Percentiles rank a stretch among this genome's conserved stretches.
Evolutionary conservation across 139 green algal species (phyloP).

Genomic region (Coccomyxa sp.): DNA sequence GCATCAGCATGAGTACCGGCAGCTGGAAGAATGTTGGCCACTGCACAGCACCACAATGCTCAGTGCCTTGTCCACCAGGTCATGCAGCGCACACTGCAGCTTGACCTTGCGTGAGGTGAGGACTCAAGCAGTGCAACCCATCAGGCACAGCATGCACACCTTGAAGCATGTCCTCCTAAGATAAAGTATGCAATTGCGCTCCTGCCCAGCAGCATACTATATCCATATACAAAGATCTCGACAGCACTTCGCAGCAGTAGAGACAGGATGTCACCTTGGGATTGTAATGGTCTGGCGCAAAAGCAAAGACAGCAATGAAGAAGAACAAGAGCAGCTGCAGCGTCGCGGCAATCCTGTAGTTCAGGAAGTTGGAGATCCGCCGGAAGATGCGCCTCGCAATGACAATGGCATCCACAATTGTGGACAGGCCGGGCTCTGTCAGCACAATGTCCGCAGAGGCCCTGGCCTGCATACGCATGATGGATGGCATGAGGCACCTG

Average conservation of each 20-base stretch:
- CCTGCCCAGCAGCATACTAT: neutral
- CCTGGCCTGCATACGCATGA: slow-evolving; percentile 45
- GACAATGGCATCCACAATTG: slow-evolving; percentile 69
- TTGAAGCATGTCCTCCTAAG: neutral
- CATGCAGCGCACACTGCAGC: neutral
- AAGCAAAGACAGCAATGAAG: slow-evolving; percentile 77
- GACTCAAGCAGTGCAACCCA: neutral
- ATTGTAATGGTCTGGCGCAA: slow-evolving; percentile 56
- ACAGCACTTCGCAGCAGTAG: neutral
- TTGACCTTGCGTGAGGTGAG: neutral
- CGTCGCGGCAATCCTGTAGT: slow-evolving; percentile 54
- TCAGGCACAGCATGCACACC: neutral
- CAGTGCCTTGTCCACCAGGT: neutral
- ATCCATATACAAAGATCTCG: neutral
- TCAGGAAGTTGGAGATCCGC: slow-evolving; percentile 77
- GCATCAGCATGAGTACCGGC: slow-evolving; percentile 77
- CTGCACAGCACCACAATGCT: neutral
- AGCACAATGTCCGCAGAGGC: slow-evolving; percentile 82
- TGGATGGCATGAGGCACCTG: no score
- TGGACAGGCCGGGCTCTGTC: slow-evolving; percentile 42
- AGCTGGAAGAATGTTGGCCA: slow-evolving; percentile 29
- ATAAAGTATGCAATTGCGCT: no score
- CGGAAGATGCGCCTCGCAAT: slow-evolving; percentile 83
- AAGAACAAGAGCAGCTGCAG: slow-evolving; percentile 87
- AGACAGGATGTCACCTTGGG: neutral